phyloP scores from a whole-genome alignment of 768 basidiomycete species.

The Phanerochaete sordida region DNA sequence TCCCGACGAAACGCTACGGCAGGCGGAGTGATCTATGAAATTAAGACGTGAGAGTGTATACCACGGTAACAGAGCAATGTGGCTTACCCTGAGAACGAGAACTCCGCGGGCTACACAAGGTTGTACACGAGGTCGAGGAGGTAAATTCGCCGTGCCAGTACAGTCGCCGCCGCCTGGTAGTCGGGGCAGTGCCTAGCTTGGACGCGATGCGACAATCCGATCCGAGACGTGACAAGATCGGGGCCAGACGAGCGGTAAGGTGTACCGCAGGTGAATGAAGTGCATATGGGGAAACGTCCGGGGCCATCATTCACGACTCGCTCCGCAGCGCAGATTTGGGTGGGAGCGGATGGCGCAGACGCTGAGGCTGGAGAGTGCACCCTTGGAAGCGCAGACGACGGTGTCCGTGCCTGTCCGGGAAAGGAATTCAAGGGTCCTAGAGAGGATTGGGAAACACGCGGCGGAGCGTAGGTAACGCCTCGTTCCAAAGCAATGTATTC shows the following conservation, averaged over 20 bases:
- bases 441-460: neutral
- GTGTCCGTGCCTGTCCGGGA: neutral
- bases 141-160: neutral
- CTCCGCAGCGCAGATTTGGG: neutral
- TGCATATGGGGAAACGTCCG: constrained; percentile 1
- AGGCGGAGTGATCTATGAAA: neutral
- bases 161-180: neutral
- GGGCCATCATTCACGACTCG: neutral
- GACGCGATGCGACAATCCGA: neutral
- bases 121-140: neutral
- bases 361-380: neutral
- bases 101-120: neutral
- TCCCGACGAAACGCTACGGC: neutral
- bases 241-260: neutral
- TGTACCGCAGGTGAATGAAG: neutral
- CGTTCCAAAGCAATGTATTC: neutral
- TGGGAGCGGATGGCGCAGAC: neutral
- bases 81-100: neutral
- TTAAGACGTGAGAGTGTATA: neutral
- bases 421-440: constrained; percentile 5
- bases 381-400: neutral
- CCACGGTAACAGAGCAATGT: neutral
- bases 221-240: neutral
- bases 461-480: neutral
- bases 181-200: neutral